These are phyloP conservation scores for Capsicum rhomboideum DNA, from an alignment of 257 asterid species.

Conservation along the genomic window DNA sequence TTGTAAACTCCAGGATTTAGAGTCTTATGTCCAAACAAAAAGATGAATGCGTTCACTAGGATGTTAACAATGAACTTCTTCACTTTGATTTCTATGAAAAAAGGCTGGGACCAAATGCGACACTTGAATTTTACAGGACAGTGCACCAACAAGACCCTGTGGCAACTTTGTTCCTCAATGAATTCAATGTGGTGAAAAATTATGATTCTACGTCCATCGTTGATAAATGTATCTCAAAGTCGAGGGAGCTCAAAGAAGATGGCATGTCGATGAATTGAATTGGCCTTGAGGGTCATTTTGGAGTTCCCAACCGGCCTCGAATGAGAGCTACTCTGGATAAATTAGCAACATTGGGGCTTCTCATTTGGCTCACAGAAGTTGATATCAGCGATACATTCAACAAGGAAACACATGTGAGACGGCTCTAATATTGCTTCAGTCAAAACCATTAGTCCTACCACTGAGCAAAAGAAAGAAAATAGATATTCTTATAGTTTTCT, in stretches of 20 bases:
- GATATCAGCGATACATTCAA: slow-evolving; percentile 28
- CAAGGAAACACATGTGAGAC: slow-evolving; percentile 25
- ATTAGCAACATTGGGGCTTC: slow-evolving; percentile 39
- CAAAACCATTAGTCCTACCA: neutral
- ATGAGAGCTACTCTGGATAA: slow-evolving; percentile 44
- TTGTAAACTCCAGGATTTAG: slow-evolving; percentile 25
- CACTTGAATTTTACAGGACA: slow-evolving; percentile 23
- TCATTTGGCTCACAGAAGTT: slow-evolving; percentile 55
- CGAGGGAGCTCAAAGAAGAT: slow-evolving; percentile 24
- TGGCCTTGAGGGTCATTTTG: slow-evolving; percentile 48
- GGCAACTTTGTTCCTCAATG: slow-evolving; percentile 42
- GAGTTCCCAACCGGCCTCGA: slow-evolving; percentile 32
- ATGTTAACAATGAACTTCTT: slow-evolving; percentile 36
- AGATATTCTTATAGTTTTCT: neutral
- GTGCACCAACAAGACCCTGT: slow-evolving; percentile 34
- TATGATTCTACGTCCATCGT: slow-evolving; percentile 37
- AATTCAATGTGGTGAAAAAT: slow-evolving; percentile 43
- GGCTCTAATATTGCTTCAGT: neutral
- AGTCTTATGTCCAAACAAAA: slow-evolving; percentile 30
- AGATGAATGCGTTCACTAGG: slow-evolving; percentile 43
- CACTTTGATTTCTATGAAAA: slow-evolving; percentile 32
- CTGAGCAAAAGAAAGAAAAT: neutral
- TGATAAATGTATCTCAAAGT: slow-evolving; percentile 27
- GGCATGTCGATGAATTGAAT: slow-evolving; percentile 36
- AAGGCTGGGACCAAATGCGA: slow-evolving; percentile 36